phyloP scores from a whole-genome alignment of 1,284 basidiomycete species.

The Moniliophthora roreri region DNA sequence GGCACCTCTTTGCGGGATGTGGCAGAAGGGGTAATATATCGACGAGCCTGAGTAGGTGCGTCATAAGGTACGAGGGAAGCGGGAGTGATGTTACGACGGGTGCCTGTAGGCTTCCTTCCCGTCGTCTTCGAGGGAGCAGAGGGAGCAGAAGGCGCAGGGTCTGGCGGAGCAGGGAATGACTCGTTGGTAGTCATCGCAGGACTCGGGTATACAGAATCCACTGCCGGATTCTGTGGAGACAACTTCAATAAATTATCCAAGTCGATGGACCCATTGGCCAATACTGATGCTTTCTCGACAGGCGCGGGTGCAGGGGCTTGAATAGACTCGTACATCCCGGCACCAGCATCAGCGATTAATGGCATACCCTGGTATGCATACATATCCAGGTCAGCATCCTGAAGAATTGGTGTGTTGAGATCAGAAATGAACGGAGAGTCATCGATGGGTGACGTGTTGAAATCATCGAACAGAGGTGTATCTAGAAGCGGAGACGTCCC shows the following conservation, averaged over 20 bases:
- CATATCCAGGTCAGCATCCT: slow-evolving; percentile 22
- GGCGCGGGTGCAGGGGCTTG: neutral
- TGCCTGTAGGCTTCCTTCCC: slow-evolving; percentile 39
- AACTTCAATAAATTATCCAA: slow-evolving; percentile 37
- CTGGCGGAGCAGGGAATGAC: slow-evolving; percentile 32
- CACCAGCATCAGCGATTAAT: slow-evolving; percentile 9
- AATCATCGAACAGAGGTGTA: slow-evolving; percentile 17
- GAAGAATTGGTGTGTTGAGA: slow-evolving; percentile 58
- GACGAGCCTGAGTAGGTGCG: slow-evolving; percentile 58
- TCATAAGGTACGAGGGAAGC: slow-evolving; percentile 51
- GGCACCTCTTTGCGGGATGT: slow-evolving; percentile 62
- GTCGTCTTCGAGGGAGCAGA: slow-evolving; percentile 22
- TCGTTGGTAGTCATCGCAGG: slow-evolving; percentile 21
- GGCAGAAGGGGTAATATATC: slow-evolving; percentile 53
- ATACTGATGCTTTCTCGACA: neutral
- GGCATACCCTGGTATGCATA: slow-evolving; percentile 13
- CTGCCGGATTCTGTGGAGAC: slow-evolving; percentile 42
- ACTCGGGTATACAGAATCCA: slow-evolving; percentile 35
- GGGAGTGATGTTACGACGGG: slow-evolving; percentile 52
- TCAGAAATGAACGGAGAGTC: slow-evolving; percentile 52
- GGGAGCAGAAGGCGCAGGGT: slow-evolving; percentile 16
- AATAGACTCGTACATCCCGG: slow-evolving; percentile 5
- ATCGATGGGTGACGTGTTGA: slow-evolving; percentile 25
- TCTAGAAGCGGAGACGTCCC: slow-evolving; percentile 10
- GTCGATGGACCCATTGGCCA: slow-evolving; percentile 23